Conservation (phyloP, 257 asterid genomes). For the Paulownia fortunei region DNA sequence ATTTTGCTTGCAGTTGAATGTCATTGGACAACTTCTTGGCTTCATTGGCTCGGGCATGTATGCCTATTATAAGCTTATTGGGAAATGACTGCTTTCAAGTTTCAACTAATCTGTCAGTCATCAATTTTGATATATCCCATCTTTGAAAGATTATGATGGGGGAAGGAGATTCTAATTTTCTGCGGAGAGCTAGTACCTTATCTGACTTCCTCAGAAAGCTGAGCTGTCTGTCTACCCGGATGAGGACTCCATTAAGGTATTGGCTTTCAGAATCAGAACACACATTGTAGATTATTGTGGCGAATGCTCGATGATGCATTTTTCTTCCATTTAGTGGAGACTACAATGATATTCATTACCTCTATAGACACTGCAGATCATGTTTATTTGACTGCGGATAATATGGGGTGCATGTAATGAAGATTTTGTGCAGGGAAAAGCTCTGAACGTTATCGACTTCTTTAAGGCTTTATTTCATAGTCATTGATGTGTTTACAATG, state of each 20-base stretch:
- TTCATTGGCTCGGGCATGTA: slow-evolving; percentile 93
- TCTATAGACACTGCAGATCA: not conserved
- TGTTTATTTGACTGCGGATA: not conserved
- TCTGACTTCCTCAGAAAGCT: not conserved
- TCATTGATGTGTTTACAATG: not conserved
- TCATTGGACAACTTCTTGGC: slow-evolving; percentile 85
- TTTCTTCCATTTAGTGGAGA: slow-evolving; percentile 9
- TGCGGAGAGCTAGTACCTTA: not conserved
- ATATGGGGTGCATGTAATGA: not conserved
- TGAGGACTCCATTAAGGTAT: slow-evolving; percentile 4
- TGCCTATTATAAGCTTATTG: slow-evolving; percentile 81
- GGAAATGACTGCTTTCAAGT: slow-evolving; percentile 53
- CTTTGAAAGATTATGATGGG: slow-evolving; percentile 2
- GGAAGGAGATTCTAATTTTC: not conserved
- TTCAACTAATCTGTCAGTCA: slow-evolving; percentile 12
- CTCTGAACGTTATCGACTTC: not conserved
- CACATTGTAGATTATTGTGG: slow-evolving; percentile 3
- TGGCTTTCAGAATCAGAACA: not conserved
- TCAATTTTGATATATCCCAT: slow-evolving; percentile 17
- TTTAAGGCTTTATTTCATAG: not conserved
- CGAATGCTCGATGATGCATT: slow-evolving; percentile 3
- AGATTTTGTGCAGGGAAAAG: not conserved
- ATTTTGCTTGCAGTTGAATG: slow-evolving; percentile 70
- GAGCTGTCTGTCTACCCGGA: not conserved
- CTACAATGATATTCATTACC: not conserved